Base-by-base conservation (phyloP, 331 rosid genomes). In the Pyrus hybrid region DNA sequence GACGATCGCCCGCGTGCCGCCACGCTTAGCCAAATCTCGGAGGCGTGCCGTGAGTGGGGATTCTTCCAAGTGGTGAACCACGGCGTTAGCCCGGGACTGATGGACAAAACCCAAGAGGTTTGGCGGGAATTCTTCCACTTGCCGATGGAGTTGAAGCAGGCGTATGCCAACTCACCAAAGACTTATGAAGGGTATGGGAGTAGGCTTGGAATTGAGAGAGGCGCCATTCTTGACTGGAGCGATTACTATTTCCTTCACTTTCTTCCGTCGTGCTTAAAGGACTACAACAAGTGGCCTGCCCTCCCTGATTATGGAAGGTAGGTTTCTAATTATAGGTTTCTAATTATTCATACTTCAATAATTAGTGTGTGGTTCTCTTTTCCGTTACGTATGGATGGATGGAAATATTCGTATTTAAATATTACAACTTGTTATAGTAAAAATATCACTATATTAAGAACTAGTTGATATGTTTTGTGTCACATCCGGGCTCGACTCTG, bases 181-280 rank as follows among this genome's bases (percentile, higher is more conserved):
- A 86, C 90, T 37, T 86, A 86, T 32, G 90, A 86, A 68, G 90
- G 90, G 3, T 86, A 86, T 70, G 90, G 90, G 0, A 86, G 90
- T 32, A 76, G 90, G 2, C 82, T 86, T 14, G 90, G 90, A 2
- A 58, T 86, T 22, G 75, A 84, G 35, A 84, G 77, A 66, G 90
- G 88, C 17, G 90, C 88, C 71, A 82, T 86, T 82, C 86, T 86
- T 67, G 90, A 86, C 62, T 86, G 90, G 90, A 84, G 88, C 51
- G 90, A 86, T 58, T 86, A 86, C 53, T 86, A 79, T 25, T 86
- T 32, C 71, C 90, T 84, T 70, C 90, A 86, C 67, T 82, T 30
- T 33, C 88, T 87, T 71, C 88, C 88, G 3, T 23, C 49, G 20
- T 61, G 20, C 12, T 67, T 84, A 41, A 87, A 84, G 79, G 90